Base-by-base conservation (phyloP, 2,329 filamentous ascomycete genomes). In the Acarospora socialis region DNA sequence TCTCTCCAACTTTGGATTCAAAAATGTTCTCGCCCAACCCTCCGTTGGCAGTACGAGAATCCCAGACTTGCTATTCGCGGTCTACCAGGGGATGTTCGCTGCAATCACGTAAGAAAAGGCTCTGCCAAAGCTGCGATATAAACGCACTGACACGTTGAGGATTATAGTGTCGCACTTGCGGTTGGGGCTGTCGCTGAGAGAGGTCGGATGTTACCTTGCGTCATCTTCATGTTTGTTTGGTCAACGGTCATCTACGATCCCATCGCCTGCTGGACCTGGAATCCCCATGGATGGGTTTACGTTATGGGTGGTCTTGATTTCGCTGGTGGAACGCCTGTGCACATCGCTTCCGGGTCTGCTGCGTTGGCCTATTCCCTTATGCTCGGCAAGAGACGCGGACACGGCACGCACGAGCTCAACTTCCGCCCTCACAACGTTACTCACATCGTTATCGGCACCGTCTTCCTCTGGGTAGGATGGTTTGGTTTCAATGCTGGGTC, bases 191-290 rank as follows among this genome's bases (percentile, higher is more conserved):
- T 84, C 19, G 82, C 83, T 31, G 84, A 93, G 54, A 71, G 84
- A 44, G 84, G 84, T 39, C 74, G 83, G 39, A 86, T 92, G 75
- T 71, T 90, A 4, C 83, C 84, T 8, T 84, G 79, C 52, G 72
- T 92, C 43, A 66, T 92, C 48, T 92, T 92, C 66, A 90, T 92
- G 77, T 87, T 93, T 50, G 62, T 92, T 53, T 93, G 84, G 84
- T 69, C 78, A 1, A 93, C 84, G 4, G 51, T 92, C 37, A 79
- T 93, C 51, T 93, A 93, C 57, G 83, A 93, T 47, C 80, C 83
- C 2, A 84, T 93, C 50, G 84, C 84, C 27, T 92, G 83, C 67
- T 93, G 84, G 84, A 92, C 81, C 6, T 93, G 84, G 84, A 92
- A 92, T 52, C 56, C 79, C 1, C 61, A 63, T 19, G 84, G 84